Evolutionary conservation across 1,139 yeast species (phyloP).

Genomic region (Suhomyces maxii): DNA sequence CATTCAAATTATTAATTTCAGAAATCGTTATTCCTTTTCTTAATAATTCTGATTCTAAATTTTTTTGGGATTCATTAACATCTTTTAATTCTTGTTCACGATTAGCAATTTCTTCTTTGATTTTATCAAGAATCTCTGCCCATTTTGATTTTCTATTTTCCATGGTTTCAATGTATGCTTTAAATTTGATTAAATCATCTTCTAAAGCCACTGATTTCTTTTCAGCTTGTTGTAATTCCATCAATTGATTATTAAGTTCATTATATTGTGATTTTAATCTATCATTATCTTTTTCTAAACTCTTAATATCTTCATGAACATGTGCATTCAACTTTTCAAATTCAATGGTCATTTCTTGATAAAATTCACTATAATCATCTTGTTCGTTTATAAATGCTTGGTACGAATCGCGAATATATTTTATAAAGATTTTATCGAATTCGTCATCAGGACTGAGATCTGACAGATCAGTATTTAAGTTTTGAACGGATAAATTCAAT

Average conservation of each 20-base stretch:
- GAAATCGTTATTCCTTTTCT: slow-evolving; percentile 59
- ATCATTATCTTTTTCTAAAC: slow-evolving; percentile 44
- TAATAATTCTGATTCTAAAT: slow-evolving; percentile 48
- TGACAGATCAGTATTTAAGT: slow-evolving; percentile 30
- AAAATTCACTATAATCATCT: slow-evolving; percentile 58
- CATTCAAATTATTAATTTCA: slow-evolving; percentile 62
- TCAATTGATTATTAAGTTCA: slow-evolving; percentile 25
- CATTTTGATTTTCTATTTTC: slow-evolving; percentile 64
- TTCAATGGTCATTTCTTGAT: slow-evolving; percentile 56
- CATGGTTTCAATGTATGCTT: slow-evolving; percentile 68
- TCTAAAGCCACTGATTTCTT: slow-evolving; percentile 65
- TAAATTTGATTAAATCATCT: slow-evolving; percentile 69
- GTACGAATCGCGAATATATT: slow-evolving; percentile 68
- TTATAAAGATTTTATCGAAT: slow-evolving; percentile 61
- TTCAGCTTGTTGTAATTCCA: slow-evolving; percentile 46
- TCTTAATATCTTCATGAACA: slow-evolving; percentile 38
- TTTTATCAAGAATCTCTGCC: slow-evolving; percentile 56
- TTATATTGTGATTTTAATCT: slow-evolving; percentile 33
- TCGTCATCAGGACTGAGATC: slow-evolving; percentile 40
- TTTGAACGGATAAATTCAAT: slow-evolving; percentile 50
- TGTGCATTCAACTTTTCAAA: slow-evolving; percentile 43
- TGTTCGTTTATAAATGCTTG: slow-evolving; percentile 62
- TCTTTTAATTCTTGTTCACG: slow-evolving; percentile 46
- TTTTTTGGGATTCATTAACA: slow-evolving; percentile 46
- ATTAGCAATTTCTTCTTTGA: slow-evolving; percentile 52